Evolutionary conservation across 148 eudicot genomes (phyloP).

Genomic region (Pharnaceum exiguum): DNA sequence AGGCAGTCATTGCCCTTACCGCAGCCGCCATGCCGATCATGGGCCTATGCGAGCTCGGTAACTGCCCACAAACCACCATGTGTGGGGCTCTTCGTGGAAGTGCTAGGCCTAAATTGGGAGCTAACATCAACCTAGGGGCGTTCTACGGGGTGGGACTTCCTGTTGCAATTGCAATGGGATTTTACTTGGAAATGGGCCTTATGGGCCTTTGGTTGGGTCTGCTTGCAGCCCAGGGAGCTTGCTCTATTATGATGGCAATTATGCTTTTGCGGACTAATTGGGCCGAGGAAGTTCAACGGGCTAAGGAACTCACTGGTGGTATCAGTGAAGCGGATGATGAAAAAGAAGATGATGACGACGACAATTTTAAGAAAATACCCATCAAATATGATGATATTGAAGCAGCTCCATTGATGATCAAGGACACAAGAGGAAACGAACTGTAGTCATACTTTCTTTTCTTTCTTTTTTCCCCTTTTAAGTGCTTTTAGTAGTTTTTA

Average conservation of each 20-base stretch:
- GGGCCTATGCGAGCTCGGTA: slow-evolving; percentile 68
- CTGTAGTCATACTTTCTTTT: not conserved
- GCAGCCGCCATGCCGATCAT: slow-evolving; percentile 48
- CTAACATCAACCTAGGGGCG: slow-evolving; percentile 48
- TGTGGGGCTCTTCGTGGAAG: slow-evolving; percentile 65
- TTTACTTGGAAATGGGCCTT: slow-evolving; percentile 26
- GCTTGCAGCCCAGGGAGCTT: slow-evolving; percentile 35
- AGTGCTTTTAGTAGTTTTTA: not conserved
- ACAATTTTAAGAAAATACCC: slow-evolving; percentile 4
- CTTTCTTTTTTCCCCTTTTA: not conserved
- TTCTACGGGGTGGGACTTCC: slow-evolving; percentile 58
- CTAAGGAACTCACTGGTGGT: slow-evolving; percentile 29
- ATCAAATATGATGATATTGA: slow-evolving; percentile 5
- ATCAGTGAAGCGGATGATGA: not conserved
- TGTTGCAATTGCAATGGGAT: slow-evolving; percentile 34
- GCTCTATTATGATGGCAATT: slow-evolving; percentile 29
- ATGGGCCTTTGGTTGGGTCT: slow-evolving; percentile 58
- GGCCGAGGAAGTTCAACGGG: slow-evolving; percentile 38
- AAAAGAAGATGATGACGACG: not conserved
- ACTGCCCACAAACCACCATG: slow-evolving; percentile 65
- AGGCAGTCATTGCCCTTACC: slow-evolving; percentile 26
- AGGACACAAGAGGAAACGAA: too few relatives aligned
- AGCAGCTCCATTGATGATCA: slow-evolving; percentile 3
- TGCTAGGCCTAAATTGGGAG: slow-evolving; percentile 52
- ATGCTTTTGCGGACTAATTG: slow-evolving; percentile 33